These are phyloP conservation scores for Ascocoryne sarcoides DNA, from an alignment of 2,329 filamentous ascomycete species.

Conservation along the genomic window DNA sequence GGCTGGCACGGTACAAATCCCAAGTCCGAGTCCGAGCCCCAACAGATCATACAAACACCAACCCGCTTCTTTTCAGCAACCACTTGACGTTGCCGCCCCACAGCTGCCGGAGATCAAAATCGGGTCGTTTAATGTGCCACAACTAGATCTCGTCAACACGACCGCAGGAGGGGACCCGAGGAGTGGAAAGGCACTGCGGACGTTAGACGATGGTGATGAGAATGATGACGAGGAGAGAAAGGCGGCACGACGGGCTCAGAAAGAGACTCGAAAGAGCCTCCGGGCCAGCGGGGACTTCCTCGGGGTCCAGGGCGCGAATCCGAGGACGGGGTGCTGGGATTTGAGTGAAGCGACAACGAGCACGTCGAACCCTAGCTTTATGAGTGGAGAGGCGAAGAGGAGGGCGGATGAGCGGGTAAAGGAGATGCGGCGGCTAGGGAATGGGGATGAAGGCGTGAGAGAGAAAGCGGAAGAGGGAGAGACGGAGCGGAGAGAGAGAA, in stretches of 20 bases:
- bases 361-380: constrained; percentile 14
- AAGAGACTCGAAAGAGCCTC: constrained; percentile 37
- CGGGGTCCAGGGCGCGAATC: constrained; percentile 50
- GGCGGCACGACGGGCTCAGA: no score
- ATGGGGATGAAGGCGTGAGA: constrained; percentile 22
- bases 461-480: constrained; percentile 34
- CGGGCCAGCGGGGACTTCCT: constrained; percentile 50
- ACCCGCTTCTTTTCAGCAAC: no score
- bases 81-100: no score
- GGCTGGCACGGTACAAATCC: no score
- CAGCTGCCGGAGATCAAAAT: no score
- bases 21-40: not conserved
- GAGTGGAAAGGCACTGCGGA: constrained; percentile 8
- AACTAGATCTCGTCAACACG: no score
- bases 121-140: no score
- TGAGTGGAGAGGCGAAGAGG: constrained; percentile 26
- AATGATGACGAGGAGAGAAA: no score
- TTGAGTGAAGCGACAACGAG: constrained; percentile 35
- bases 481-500: constrained; percentile 30
- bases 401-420: constrained; percentile 22
- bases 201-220: constrained; percentile 16
- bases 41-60: no score
- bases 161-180: no score
- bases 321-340: constrained; percentile 44
- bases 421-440: constrained; percentile 23